Evolutionary conservation across 176 grass and related monocot species (phyloP).

Genomic region (Melocanna baccifera): DNA sequence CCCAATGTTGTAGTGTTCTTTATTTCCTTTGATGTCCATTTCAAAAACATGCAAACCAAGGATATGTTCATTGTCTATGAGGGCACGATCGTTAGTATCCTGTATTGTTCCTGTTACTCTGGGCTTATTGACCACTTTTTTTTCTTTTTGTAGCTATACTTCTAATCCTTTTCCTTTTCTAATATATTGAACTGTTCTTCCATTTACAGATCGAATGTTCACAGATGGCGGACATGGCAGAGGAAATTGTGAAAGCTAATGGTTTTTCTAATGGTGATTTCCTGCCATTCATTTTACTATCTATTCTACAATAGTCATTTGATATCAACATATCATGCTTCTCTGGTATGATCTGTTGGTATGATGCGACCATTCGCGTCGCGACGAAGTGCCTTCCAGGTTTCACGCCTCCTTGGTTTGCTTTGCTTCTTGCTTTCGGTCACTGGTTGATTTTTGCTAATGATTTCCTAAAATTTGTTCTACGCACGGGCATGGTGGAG

Average conservation of each 20-base stretch:
- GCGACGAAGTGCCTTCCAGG: no score
- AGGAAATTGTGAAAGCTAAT: constrained; percentile 87
- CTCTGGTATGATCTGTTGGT: neutral
- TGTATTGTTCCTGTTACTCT: neutral
- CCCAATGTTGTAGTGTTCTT: neutral
- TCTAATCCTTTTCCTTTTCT: neutral
- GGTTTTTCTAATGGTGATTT: constrained; percentile 78
- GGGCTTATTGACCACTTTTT: neutral
- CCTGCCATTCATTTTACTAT: neutral
- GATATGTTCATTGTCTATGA: neutral
- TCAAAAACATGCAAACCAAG: neutral
- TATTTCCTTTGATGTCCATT: neutral
- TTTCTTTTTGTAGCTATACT: neutral
- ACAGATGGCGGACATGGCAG: constrained; percentile 95
- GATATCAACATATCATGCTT: neutral
- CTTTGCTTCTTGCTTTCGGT: no score
- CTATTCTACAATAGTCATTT: neutral
- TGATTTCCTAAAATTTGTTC: no score
- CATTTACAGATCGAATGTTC: constrained; percentile 89
- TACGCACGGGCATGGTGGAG: no score
- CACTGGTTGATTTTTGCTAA: no score
- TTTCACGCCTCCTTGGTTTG: no score
- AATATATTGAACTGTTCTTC: no score
- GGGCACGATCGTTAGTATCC: neutral
- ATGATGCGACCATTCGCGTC: no score